Conservation (phyloP, 1,284 basidiomycete genomes). For the Somion occarium region DNA sequence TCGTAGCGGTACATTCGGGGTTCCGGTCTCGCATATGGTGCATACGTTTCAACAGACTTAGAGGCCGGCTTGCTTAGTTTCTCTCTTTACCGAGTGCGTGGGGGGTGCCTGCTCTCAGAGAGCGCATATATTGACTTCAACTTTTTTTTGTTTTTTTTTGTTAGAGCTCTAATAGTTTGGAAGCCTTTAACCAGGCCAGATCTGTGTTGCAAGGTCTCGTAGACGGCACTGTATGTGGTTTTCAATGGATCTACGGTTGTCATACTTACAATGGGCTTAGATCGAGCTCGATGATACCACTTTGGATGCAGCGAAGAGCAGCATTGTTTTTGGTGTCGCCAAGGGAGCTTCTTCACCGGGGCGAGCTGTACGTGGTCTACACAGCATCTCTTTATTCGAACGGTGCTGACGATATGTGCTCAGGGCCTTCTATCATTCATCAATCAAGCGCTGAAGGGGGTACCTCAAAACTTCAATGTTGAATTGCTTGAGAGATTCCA, state of each 20-base stretch:
- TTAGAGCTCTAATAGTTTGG: slow-evolving; percentile 83
- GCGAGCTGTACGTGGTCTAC: slow-evolving; percentile 55
- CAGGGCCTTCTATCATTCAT: slow-evolving; percentile 78
- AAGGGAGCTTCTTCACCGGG: slow-evolving; percentile 80
- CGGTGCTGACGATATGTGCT: not conserved
- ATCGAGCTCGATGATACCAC: slow-evolving; percentile 79
- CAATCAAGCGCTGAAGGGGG: slow-evolving; percentile 83
- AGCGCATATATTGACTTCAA: not conserved
- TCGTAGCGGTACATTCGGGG: slow-evolving; percentile 80
- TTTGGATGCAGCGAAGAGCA: slow-evolving; percentile 90
- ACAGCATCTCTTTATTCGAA: not conserved
- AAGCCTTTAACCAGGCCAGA: slow-evolving; percentile 80
- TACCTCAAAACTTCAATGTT: slow-evolving; percentile 68
- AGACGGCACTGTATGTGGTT: slow-evolving; percentile 64
- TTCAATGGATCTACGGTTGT: no score
- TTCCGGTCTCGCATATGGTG: slow-evolving; percentile 92
- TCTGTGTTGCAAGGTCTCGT: slow-evolving; percentile 73
- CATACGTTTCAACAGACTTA: slow-evolving; percentile 72
- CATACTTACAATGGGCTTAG: slow-evolving; percentile 36
- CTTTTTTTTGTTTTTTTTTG: not conserved
- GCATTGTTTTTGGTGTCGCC: slow-evolving; percentile 82
- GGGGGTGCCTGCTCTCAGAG: not conserved
- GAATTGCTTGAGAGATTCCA: slow-evolving; percentile 78
- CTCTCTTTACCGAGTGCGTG: slow-evolving; percentile 75
- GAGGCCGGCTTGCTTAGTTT: slow-evolving; percentile 85